Conservation (phyloP, 1,139 yeast species). For the Saccharomycopsis hybrid region DNA sequence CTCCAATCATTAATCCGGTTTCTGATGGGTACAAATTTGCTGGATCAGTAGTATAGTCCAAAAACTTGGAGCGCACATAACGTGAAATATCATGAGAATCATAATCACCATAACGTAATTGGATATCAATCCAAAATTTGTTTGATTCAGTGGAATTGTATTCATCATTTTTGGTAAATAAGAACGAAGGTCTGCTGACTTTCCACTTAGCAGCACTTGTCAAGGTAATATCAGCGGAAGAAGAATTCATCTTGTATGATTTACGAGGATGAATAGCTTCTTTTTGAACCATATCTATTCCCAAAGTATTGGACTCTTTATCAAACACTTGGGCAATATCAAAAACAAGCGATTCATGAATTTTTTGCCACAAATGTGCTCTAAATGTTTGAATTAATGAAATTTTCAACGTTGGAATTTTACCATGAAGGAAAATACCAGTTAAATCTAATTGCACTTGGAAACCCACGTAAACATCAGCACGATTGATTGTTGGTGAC, state of each 20-base stretch:
- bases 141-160: constrained; percentile 42
- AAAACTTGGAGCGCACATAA: constrained; percentile 85
- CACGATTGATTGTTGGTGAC: constrained; percentile 98
- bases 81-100: constrained; percentile 96
- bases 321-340: constrained; percentile 92
- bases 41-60: constrained; percentile 89
- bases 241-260: constrained; percentile 94
- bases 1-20: constrained; percentile 83
- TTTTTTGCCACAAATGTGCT: constrained; percentile 98
- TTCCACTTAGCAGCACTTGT: constrained; percentile 78
- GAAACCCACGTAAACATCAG: constrained; percentile 97
- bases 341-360: constrained; percentile 91
- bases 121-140: constrained; percentile 94
- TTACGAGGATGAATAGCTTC: constrained; percentile 95
- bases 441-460: constrained; percentile 93
- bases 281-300: constrained; percentile 80
- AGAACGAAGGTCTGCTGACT: constrained; percentile 73
- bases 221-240: constrained; percentile 84
- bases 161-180: constrained; percentile 55
- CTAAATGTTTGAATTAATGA: constrained; percentile 94
- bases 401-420: constrained; percentile 93
- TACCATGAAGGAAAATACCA: constrained; percentile 95
- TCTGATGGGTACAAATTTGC: constrained; percentile 87
- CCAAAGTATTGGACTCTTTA: constrained; percentile 75
- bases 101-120: constrained; percentile 91